Base-by-base conservation (phyloP, 768 basidiomycete species). In the Trametes coccinea region DNA sequence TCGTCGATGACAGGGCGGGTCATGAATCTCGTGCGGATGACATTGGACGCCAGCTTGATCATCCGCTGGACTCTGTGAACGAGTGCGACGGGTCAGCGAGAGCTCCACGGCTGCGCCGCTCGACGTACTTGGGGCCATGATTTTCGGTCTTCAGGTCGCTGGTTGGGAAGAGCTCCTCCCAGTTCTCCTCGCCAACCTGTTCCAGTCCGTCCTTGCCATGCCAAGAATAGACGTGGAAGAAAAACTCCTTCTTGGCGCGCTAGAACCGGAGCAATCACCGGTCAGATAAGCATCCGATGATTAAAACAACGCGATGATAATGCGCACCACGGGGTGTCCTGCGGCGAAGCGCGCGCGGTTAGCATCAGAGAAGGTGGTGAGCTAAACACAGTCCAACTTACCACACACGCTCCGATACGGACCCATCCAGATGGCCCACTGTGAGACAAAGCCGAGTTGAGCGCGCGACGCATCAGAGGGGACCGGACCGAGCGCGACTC, bases 1-100 rank as follows among this genome's bases (percentile, higher is more conserved):
- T 74, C 78, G 33, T 85, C 82, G 22, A 82, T 67, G 11, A 76
- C 63, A 14, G 60, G 62, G 3, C 67, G 68, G 22, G 61, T 58
- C 61, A 79, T 73, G 11, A 78, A 71, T 22, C 75, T 72, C 0
- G 82, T 72, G 0, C 76, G 76, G 8, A 79, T 65, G 48, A 79
- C 78, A 9, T 69, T 60, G 0, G 76, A 73, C 2, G 74, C 61
- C 1, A 70, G 60, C 4, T 74, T 75, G 30, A 80, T 62, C 53
- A 76, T 62, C 30, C 74, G 72, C 22, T 72, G 65, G 9, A 84
- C 62, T 63, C 62, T 64, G 53, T 13, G n/a, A 43, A 16, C 30
- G 33, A 5, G 22, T 22, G 22, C 22, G 41, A 10, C 76, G 78
- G 27, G 7, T 43, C 41, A 63, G 66, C 34, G 50, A 4, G 41